Base-by-base conservation (phyloP, 371 early-diverging fungal genomes). In the Rhizopus sp. region DNA sequence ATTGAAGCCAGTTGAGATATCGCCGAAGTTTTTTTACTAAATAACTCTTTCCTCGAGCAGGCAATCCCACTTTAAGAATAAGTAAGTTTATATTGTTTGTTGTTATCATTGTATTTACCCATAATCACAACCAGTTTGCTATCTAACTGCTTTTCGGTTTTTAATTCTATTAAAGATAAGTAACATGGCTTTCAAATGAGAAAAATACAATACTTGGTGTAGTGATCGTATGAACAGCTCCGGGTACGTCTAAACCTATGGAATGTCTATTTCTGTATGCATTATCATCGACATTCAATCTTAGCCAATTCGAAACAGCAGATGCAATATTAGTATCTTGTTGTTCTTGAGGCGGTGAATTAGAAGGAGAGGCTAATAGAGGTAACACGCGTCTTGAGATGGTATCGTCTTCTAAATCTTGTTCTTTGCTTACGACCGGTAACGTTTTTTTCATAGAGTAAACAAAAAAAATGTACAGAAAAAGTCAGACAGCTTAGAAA, bases 41-140 rank as follows among this genome's bases (percentile, higher is more conserved):
- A 66, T 93, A 94, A 57, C 88, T 88, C 70, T 94, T 94, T 48
- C 94, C 94, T 40, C 94, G 77, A 1, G 93, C 94, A 31, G 94
- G 94, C 41, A 94, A 65, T 13, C 94, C 94, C 46, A 91, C 91
- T 87, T 23, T 23, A 23, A 23, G 23, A 23, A 23, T 23, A 23
- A 55, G 1, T 15, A 5, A 54, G 51, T n/a, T 1, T 41, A 15
- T 41, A 41, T 13, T 8, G 10, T 48, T 47, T 35, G 29, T 17
- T 35, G 6, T 23, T 49, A 13, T 33, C 23, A 39, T 35, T 39
- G 9, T 52, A 8, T 32, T 74, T 81, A 85, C 87, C 85, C 87
- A 87, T 87, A 44, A 85, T 76, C 9, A 87, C 81, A 1, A 80
- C 85, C 45, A 85, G 53, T 68, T 85, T 87, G 37, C 70, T 75